Percentiles rank a stretch among this genome's conserved stretches.
Evolutionary conservation across 2,329 filamentous ascomycete genomes (phyloP).

Genomic region (Clarireedia sp.): DNA sequence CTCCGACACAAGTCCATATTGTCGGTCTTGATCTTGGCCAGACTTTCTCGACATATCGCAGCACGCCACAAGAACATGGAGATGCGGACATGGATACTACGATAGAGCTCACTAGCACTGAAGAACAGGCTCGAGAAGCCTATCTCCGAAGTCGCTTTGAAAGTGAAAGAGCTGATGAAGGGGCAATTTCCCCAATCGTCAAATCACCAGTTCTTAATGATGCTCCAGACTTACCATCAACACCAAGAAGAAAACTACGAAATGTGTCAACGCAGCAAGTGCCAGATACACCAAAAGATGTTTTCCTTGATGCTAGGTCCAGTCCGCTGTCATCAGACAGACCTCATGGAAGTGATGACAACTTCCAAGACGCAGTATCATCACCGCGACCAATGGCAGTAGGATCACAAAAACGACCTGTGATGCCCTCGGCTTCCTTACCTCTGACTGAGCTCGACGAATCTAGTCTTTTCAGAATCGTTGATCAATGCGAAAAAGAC

Average conservation of each 20-base stretch:
- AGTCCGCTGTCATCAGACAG: constrained; percentile 33
- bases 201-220: not conserved
- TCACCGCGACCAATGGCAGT: constrained; percentile 14
- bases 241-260: constrained; percentile 7
- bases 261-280: not conserved
- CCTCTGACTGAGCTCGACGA: constrained; percentile 24
- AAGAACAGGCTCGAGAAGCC: constrained; percentile 3
- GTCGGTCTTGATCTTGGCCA: constrained; percentile 10
- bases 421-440: constrained; percentile 8
- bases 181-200: not conserved
- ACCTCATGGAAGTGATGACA: constrained; percentile 11
- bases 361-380: constrained; percentile 24
- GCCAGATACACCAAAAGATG: constrained; percentile 5
- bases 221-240: not conserved
- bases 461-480: constrained; percentile 23
- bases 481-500: constrained; percentile 17
- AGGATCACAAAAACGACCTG: not conserved
- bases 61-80: not conserved
- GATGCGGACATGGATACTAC: not conserved
- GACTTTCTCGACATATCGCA: constrained; percentile 16
- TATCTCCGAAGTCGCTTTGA: not conserved
- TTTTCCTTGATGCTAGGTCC: constrained; percentile 41
- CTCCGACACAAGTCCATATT: constrained; percentile 20
- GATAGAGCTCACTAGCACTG: constrained; percentile 4
- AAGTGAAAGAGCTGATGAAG: not conserved